Conservation (phyloP, 495 filamentous ascomycete species). For the Aspergillus kassunensis region DNA sequence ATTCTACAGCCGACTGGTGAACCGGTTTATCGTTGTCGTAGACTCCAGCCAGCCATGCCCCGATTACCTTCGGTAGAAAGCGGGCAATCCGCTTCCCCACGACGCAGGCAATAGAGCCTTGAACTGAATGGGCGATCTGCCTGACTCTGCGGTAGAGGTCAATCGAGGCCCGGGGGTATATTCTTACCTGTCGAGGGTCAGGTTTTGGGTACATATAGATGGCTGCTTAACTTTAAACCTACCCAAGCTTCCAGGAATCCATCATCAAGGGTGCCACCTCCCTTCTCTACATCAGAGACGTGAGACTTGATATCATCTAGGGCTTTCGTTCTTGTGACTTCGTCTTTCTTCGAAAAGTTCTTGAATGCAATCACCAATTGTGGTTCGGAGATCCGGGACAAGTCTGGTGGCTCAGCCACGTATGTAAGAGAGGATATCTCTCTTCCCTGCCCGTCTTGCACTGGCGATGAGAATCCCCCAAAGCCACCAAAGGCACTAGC, state of each 20-base stretch:
- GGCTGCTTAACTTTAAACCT: conserved; percentile 40
- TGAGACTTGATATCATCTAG: conserved; percentile 76
- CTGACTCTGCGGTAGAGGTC: conserved; percentile 84
- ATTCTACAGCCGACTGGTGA: conserved; percentile 67
- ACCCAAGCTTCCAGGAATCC: conserved; percentile 84
- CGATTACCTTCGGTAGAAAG: conserved; percentile 69
- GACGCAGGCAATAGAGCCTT: conserved; percentile 65
- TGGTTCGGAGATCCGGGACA: conserved; percentile 70
- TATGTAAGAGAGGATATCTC: conserved; percentile 69
- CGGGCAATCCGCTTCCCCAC: conserved; percentile 77
- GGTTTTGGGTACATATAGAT: conserved; percentile 11
- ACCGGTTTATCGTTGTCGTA: conserved; percentile 80
- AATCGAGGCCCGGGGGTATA: conserved; percentile 84
- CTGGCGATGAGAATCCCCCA: conserved; percentile 44
- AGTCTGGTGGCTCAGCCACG: conserved; percentile 77
- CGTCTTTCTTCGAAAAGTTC: conserved; percentile 87
- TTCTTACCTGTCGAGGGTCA: conserved; percentile 56
- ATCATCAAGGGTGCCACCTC: conserved; percentile 62
- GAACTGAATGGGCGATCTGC: conserved; percentile 72
- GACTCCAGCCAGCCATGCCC: conserved; percentile 81
- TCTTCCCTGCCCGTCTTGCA: conserved; percentile 38
- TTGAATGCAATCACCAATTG: conserved; percentile 86
- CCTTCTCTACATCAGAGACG: conserved; percentile 45
- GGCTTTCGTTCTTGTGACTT: conserved; percentile 87
- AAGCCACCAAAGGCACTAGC: conserved; percentile 46